Conservation (phyloP, 805 yeast species). For the Zygotorulaspora chibaensis region DNA sequence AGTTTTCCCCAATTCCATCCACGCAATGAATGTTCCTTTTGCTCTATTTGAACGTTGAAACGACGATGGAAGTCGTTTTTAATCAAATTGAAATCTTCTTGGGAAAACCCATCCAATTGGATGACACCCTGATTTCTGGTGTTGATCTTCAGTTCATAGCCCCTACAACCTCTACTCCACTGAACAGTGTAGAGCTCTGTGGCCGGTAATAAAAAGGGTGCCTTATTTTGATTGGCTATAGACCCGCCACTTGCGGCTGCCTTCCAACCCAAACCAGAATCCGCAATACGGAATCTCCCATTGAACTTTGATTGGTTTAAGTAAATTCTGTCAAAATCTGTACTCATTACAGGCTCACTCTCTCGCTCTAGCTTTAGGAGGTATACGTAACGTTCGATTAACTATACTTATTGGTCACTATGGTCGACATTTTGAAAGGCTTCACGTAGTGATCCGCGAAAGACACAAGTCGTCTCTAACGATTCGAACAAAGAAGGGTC, state of each 20-base stretch:
- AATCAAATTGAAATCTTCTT: constrained; percentile 71
- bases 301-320: constrained; percentile 76
- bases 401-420: no score
- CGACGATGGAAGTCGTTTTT: constrained; percentile 80
- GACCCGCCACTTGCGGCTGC: constrained; percentile 43
- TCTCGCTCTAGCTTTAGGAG: background rate
- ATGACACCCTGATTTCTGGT: constrained; percentile 86
- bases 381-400: background rate
- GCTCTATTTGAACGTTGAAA: constrained; percentile 70
- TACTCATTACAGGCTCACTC: constrained; percentile 29
- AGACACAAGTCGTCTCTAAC: no score
- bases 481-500: no score
- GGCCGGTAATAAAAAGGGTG: constrained; percentile 85
- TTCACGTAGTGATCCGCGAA: no score
- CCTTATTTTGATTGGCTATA: constrained; percentile 45
- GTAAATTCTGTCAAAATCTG: constrained; percentile 88
- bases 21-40: constrained; percentile 83
- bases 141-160: constrained; percentile 82
- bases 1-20: constrained; percentile 99
- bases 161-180: constrained; percentile 94
- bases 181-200: constrained; percentile 72
- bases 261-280: constrained; percentile 98
- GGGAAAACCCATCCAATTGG: constrained; percentile 87
- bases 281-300: constrained; percentile 93
- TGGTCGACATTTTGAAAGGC: no score